These are phyloP conservation scores for Cyberlindnera xylosilytica DNA, from an alignment of 805 yeast genomes.

Conservation along the genomic window DNA sequence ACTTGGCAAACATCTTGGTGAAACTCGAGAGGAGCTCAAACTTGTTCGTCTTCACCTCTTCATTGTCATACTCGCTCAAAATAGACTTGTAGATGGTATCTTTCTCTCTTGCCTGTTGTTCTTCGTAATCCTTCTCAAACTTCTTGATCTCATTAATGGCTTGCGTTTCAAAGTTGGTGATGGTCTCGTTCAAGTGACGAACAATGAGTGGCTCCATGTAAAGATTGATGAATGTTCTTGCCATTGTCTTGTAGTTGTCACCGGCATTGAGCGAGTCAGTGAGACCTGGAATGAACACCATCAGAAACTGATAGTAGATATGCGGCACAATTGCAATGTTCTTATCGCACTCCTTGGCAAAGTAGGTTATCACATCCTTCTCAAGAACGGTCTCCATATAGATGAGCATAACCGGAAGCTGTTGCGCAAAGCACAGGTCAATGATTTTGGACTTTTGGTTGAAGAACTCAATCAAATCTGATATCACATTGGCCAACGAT, in stretches of 20 bases:
- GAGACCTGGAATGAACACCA: conserved; percentile 34
- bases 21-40: conserved; percentile 62
- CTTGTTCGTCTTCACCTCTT: conserved; percentile 34
- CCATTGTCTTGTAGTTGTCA: conserved; percentile 28
- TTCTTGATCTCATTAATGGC: conserved; percentile 25
- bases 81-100: conserved; percentile 38
- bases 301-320: conserved; percentile 29
- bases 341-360: conserved; percentile 24
- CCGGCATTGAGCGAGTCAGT: conserved; percentile 36
- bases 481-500: conserved; percentile 24
- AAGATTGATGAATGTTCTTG: conserved; percentile 33
- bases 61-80: conserved; percentile 37
- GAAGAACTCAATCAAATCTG: conserved; percentile 29
- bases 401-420: conserved; percentile 36
- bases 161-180: conserved; percentile 29
- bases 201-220: conserved; percentile 35
- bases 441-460: conserved; percentile 35
- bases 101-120: conserved; percentile 38
- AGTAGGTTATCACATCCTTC: conserved; percentile 30
- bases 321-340: conserved; percentile 31
- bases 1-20: conserved; percentile 53
- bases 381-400: conserved; percentile 38
- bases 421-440: conserved; percentile 37
- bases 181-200: conserved; percentile 31
- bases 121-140: conserved; percentile 26